Evolutionary conservation across 2,329 filamentous ascomycete genomes (phyloP).

Genomic region (Rugonectria rugulosa): DNA sequence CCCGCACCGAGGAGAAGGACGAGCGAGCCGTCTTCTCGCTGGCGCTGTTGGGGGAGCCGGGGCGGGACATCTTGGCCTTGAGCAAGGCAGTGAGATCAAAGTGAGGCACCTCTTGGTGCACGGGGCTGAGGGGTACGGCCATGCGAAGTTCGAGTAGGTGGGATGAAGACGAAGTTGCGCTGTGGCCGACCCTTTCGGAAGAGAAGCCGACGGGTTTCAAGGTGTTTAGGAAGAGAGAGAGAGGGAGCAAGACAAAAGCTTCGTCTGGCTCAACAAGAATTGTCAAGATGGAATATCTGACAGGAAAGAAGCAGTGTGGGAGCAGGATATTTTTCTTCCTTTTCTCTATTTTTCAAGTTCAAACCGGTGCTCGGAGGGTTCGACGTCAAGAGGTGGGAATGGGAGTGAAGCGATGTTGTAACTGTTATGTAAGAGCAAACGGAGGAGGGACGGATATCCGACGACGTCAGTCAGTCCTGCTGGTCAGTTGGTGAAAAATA

Average conservation of each 20-base stretch:
- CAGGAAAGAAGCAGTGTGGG: not conserved
- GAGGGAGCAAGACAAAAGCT: constrained; percentile 1
- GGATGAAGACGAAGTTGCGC: constrained; percentile 14
- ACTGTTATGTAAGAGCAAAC: constrained; percentile 24
- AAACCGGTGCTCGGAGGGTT: constrained; percentile 2
- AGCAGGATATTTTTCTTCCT: not conserved
- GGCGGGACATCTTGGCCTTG: constrained; percentile 48
- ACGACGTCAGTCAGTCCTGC: not conserved
- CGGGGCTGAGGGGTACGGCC: constrained; percentile 42
- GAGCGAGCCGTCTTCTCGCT: constrained; percentile 54
- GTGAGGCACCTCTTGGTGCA: constrained; percentile 46
- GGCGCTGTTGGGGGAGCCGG: constrained; percentile 45
- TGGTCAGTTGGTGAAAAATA: not conserved
- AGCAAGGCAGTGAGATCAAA: constrained; percentile 45
- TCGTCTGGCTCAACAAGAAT: constrained; percentile 3
- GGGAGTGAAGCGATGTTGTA: constrained; percentile 21
- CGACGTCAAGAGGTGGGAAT: constrained; percentile 11
- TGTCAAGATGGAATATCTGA: not conserved
- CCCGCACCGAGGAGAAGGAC: constrained; percentile 69
- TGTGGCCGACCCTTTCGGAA: constrained; percentile 29
- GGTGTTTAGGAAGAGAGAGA: not conserved
- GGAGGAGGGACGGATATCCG: not conserved
- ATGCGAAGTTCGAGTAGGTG: constrained; percentile 37
- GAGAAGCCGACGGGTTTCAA: not conserved
- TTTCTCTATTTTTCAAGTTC: not conserved